phyloP scores from a whole-genome alignment of 169 alveolate genomes.

The Babesia ovis region DNA sequence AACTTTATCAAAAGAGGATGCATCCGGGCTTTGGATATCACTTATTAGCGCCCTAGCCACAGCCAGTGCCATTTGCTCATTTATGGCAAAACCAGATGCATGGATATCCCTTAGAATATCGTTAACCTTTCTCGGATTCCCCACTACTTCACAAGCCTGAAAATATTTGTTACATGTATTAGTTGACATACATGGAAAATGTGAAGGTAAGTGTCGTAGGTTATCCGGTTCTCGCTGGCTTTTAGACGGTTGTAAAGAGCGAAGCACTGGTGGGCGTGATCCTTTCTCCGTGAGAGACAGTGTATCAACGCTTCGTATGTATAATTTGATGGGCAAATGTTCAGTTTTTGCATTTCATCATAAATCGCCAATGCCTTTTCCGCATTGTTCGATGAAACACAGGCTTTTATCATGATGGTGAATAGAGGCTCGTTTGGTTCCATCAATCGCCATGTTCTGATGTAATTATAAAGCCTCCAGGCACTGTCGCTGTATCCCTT shows the following conservation, averaged over 20 bases:
- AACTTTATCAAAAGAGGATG: slow-evolving; percentile 53
- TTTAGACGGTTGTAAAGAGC: slow-evolving; percentile 75
- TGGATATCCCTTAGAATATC: slow-evolving; percentile 67
- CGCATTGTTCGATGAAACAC: slow-evolving; percentile 70
- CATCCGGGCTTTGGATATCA: slow-evolving; percentile 39
- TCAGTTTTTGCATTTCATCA: slow-evolving; percentile 74
- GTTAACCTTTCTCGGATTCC: slow-evolving; percentile 70
- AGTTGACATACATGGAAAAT: slow-evolving; percentile 20
- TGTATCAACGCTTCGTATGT: slow-evolving; percentile 79
- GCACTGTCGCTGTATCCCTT: slow-evolving; percentile 70
- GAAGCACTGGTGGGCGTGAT: slow-evolving; percentile 73
- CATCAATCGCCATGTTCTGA: slow-evolving; percentile 79
- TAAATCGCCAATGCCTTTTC: slow-evolving; percentile 79
- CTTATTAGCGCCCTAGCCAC: slow-evolving; percentile 68
- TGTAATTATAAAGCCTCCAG: slow-evolving; percentile 76
- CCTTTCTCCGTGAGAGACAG: slow-evolving; percentile 67
- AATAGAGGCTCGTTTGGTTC: slow-evolving; percentile 83
- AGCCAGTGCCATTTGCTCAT: slow-evolving; percentile 49
- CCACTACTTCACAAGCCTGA: slow-evolving; percentile 72
- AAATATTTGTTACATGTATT: background rate
- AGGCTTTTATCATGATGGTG: slow-evolving; percentile 83
- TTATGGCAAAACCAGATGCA: slow-evolving; percentile 46
- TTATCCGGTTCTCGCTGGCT: slow-evolving; percentile 75
- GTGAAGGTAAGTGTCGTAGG: slow-evolving; percentile 41
- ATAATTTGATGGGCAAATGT: slow-evolving; percentile 74